Evolutionary conservation across 208 protist genomes (phyloP).

Genomic region (Wallacemonas sp.): DNA sequence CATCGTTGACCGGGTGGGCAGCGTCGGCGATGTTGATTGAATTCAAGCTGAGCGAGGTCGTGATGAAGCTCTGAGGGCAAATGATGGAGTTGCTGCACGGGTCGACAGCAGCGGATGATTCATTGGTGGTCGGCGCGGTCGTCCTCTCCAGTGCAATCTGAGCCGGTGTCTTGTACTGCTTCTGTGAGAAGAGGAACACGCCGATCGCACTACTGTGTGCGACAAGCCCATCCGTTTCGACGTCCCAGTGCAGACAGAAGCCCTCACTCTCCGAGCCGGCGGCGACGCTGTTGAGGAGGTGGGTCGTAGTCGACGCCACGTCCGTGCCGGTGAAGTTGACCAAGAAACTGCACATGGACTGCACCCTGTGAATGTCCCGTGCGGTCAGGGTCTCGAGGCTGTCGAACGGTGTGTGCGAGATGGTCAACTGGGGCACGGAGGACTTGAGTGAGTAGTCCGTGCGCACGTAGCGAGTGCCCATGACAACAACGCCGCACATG

Average conservation of each 20-base stretch:
- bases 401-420: not conserved
- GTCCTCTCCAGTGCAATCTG: not conserved
- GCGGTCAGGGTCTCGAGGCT: not conserved
- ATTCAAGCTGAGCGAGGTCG: conserved; percentile 15
- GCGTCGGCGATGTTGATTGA: conserved; percentile 15
- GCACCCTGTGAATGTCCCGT: not conserved
- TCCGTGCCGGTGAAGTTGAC: conserved; percentile 26
- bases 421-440: conserved; percentile 1
- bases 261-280: conserved; percentile 51
- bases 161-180: not conserved
- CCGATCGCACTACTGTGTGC: conserved; percentile 40
- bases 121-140: not conserved
- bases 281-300: conserved; percentile 19
- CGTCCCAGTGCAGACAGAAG: conserved; percentile 35
- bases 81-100: not conserved
- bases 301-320: not conserved
- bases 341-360: conserved; percentile 38
- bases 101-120: not conserved
- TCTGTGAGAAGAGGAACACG: conserved; percentile 32
- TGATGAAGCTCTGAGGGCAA: not conserved
- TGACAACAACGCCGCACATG: conserved; percentile 28
- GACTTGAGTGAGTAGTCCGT: not conserved
- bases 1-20: conserved; percentile 21
- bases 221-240: conserved; percentile 4
- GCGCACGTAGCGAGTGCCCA: conserved; percentile 31